Base-by-base conservation (phyloP, 495 filamentous ascomycete genomes). In the Aspergillus haitiensis region DNA sequence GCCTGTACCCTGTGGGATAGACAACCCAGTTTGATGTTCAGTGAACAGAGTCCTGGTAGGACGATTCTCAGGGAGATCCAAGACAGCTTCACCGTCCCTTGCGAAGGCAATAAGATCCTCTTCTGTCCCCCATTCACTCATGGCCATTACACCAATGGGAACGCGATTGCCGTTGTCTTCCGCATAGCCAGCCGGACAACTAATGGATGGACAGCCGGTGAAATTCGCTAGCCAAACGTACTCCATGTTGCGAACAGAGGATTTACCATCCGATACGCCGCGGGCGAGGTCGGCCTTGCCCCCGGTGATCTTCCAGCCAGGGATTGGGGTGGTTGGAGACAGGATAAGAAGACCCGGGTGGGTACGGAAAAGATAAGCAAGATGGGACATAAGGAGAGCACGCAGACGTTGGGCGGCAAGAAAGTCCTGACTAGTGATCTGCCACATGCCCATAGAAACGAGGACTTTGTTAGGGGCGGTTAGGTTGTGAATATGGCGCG, bases 161-260 rank as follows among this genome's bases (percentile, higher is more conserved):
- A 92, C 74, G 36, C 55, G 90, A 13, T 90, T 72, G 35, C 55
- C 82, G 74, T 54, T 78, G 61, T 49, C 83, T 18, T 67, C 70
- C 16, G 73, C 82, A 74, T 90, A 94, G 0, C 91, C 93, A 2
- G 87, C 88, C 0, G 93, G 93, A 46, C 86, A 81, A 46, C 66
- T 86, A n/a, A 96, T 85, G 8, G 89, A 83, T 0, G 93, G 93
- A 61, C 86, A 88, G 0, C 93, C 93, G 1, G 74, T 82, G 60
- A 89, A 87, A 66, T 98, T 98, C 7, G 93, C 91, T 47, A 93
- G 69, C 85, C 89, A 97, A 33, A 87, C 88, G 74, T 91, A 98
- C 74, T 87, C 86, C 91, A 97, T 97, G 67, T 83, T 92, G 27
- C 85, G 76, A 5, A 96, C 75, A 11, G 83, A 86, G 59, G 68